Conservation (phyloP, 768 basidiomycete genomes). For the Leccinum rimulosum region DNA sequence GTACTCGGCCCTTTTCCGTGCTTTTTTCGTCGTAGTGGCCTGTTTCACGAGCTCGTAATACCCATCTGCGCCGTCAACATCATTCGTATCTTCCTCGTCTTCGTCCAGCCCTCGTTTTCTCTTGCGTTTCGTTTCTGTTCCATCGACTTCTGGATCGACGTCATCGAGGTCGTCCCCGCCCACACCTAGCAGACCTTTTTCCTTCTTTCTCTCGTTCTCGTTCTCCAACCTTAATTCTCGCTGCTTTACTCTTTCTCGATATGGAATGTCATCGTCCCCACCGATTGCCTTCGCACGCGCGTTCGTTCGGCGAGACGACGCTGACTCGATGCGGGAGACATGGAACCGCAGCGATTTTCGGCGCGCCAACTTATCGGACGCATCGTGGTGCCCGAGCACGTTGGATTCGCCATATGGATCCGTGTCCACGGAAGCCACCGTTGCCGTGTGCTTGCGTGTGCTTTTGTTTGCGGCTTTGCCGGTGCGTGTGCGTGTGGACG, state of each 20-base stretch:
- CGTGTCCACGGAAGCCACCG: slow-evolving; percentile 4
- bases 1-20: slow-evolving; percentile 78
- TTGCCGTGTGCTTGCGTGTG: background rate
- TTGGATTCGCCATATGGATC: slow-evolving; percentile 71
- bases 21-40: slow-evolving; percentile 67
- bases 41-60: slow-evolving; percentile 92
- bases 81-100: slow-evolving; percentile 43
- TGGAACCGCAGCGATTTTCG: slow-evolving; percentile 89
- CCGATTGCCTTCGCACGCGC: slow-evolving; percentile 70
- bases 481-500: slow-evolving; percentile 4
- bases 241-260: slow-evolving; percentile 69
- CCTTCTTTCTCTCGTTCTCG: slow-evolving; percentile 37
- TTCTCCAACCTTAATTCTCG: slow-evolving; percentile 54
- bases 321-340: slow-evolving; percentile 85
- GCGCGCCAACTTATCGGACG: slow-evolving; percentile 78
- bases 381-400: slow-evolving; percentile 65
- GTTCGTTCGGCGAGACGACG: slow-evolving; percentile 69
- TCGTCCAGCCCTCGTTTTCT: slow-evolving; percentile 38
- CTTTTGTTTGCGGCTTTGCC: slow-evolving; percentile 15
- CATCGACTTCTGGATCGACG: slow-evolving; percentile 41
- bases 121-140: slow-evolving; percentile 36
- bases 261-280: slow-evolving; percentile 96
- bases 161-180: slow-evolving; percentile 71
- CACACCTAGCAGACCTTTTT: slow-evolving; percentile 36
- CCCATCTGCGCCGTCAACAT: slow-evolving; percentile 56